Conservation (phyloP, 192 early-diverging fungal genomes). For the Phlyctochytrium planicorne region DNA sequence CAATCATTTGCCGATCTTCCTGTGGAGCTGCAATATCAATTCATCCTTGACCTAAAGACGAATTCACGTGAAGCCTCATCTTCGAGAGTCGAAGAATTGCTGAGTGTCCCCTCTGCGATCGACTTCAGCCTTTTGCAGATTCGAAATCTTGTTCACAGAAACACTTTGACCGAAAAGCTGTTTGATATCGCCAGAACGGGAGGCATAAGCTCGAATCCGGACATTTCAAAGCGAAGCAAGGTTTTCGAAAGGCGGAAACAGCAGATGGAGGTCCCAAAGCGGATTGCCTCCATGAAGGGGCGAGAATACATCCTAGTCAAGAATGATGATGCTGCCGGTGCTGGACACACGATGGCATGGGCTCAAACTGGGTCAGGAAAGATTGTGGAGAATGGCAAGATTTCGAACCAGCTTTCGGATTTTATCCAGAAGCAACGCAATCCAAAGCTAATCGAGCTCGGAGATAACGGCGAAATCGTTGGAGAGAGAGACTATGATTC, state of each 20-base stretch:
- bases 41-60: slow-evolving; percentile 84
- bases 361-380: slow-evolving; percentile 40
- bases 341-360: slow-evolving; percentile 53
- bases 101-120: slow-evolving; percentile 60
- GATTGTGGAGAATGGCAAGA: slow-evolving; percentile 23
- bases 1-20: slow-evolving; percentile 67
- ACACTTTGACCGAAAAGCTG: slow-evolving; percentile 79
- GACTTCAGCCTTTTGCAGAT: slow-evolving; percentile 95
- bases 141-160: slow-evolving; percentile 75
- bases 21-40: slow-evolving; percentile 84
- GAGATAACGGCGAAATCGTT: background rate
- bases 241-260: slow-evolving; percentile 5
- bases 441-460: background rate
- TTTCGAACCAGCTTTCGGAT: slow-evolving; percentile 15
- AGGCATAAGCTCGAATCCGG: slow-evolving; percentile 44
- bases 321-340: slow-evolving; percentile 67
- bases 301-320: slow-evolving; percentile 84
- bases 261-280: slow-evolving; percentile 33
- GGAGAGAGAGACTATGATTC: background rate
- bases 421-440: background rate
- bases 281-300: slow-evolving; percentile 80
- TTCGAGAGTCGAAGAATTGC: slow-evolving; percentile 58
- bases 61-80: slow-evolving; percentile 75
- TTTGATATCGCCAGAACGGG: slow-evolving; percentile 40
- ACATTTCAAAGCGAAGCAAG: slow-evolving; percentile 5